Evolutionary conservation across 306 rosid species (phyloP).

Genomic region (Cucumis hystrix): DNA sequence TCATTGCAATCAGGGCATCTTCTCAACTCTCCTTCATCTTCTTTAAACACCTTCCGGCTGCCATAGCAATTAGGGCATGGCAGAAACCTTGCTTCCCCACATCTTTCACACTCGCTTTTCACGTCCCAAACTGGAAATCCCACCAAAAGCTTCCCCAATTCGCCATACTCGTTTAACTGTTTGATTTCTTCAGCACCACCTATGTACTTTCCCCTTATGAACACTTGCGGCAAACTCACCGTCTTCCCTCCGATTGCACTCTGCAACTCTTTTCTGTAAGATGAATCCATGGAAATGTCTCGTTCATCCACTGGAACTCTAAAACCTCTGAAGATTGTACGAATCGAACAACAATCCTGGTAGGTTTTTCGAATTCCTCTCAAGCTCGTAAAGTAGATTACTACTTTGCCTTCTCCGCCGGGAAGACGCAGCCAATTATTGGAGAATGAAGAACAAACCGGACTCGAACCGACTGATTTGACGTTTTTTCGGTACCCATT

Average conservation of each 20-base stretch:
- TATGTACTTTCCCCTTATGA: constrained; percentile 40
- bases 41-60: constrained; percentile 53
- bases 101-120: constrained; percentile 35
- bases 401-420: constrained; percentile 42
- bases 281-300: constrained; percentile 77
- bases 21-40: constrained; percentile 30
- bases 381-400: constrained; percentile 59
- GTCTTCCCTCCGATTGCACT: constrained; percentile 25
- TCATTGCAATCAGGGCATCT: constrained; percentile 67
- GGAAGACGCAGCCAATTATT: constrained; percentile 15
- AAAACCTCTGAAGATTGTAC: constrained; percentile 42
- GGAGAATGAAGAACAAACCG: constrained; percentile 17
- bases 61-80: constrained; percentile 64
- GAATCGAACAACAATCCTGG: constrained; percentile 64
- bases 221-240: constrained; percentile 50
- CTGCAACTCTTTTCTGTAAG: constrained; percentile 45
- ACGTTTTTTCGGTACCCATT: constrained; percentile 7
- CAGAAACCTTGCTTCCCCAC: constrained; percentile 68
- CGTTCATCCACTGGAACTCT: constrained; percentile 63
- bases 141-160: constrained; percentile 32
- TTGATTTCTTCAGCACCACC: constrained; percentile 69
- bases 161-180: constrained; percentile 53
- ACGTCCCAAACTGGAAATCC: constrained; percentile 41
- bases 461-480: constrained; percentile 46
- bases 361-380: constrained; percentile 65